phyloP scores from a whole-genome alignment of 2,329 filamentous ascomycete species.

The Trichophyton benhamiae region DNA sequence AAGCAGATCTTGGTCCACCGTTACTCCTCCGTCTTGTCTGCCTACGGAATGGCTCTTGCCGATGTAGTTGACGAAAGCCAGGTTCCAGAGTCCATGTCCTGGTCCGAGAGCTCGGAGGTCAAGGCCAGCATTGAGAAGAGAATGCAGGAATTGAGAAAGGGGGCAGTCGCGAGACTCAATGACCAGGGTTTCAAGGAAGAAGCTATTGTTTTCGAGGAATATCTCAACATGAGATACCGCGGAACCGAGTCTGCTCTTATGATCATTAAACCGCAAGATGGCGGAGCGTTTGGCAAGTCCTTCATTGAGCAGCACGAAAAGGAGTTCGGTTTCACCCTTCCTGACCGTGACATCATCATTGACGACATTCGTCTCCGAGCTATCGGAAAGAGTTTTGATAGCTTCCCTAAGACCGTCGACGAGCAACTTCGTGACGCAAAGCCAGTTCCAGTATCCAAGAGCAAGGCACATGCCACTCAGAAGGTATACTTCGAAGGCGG shows the following conservation, averaged over 20 bases:
- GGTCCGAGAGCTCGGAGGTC: constrained; percentile 46
- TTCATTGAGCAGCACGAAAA: constrained; percentile 82
- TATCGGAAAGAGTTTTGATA: constrained; percentile 77
- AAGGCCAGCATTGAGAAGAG: constrained; percentile 55
- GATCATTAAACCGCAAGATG: constrained; percentile 61
- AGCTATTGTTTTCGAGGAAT: constrained; percentile 76
- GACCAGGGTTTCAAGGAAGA: constrained; percentile 68
- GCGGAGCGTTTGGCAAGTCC: constrained; percentile 72
- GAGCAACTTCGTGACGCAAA: constrained; percentile 63
- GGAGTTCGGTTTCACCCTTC: constrained; percentile 83
- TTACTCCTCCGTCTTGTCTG: constrained; percentile 80
- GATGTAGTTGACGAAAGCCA: constrained; percentile 82
- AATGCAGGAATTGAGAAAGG: constrained; percentile 68
- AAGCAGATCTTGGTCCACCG: constrained; percentile 70
- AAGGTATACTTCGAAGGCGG: constrained; percentile 78
- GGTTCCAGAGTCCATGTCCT: constrained; percentile 47
- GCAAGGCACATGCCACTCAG: constrained; percentile 53
- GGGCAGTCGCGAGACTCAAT: constrained; percentile 52
- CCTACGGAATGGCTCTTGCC: constrained; percentile 82
- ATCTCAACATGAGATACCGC: constrained; percentile 84
- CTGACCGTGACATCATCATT: constrained; percentile 74
- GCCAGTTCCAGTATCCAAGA: constrained; percentile 44
- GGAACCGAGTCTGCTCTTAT: constrained; percentile 86
- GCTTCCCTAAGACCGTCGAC: constrained; percentile 69
- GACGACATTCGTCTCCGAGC: constrained; percentile 81